These are phyloP conservation scores for Phytophthora pseudosyringae DNA, from an alignment of 352 stramenopile species.

Conservation along the genomic window DNA sequence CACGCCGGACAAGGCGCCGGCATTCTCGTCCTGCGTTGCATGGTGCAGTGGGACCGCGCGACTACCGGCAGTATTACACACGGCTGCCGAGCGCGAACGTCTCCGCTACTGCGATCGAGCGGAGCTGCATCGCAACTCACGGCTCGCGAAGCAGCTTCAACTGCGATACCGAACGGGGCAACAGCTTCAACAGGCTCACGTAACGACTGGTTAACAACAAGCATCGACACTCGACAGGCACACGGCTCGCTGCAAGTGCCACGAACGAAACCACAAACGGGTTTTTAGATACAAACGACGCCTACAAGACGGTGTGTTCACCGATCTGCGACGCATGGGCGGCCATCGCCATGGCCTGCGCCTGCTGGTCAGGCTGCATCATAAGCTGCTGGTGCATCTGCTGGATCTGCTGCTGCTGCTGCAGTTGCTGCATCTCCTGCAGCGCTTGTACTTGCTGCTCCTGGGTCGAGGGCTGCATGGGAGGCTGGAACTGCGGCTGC, in stretches of 20 bases:
- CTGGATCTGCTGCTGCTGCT: constrained; percentile 37
- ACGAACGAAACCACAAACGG: constrained; percentile 25
- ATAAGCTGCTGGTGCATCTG: constrained; percentile 42
- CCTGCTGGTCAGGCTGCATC: constrained; percentile 34
- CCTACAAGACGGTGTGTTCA: constrained; percentile 40
- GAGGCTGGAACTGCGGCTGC: constrained; percentile 18
- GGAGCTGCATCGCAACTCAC: constrained; percentile 14
- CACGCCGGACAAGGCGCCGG: neutral
- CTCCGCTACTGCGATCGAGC: constrained; percentile 29
- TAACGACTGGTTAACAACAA: constrained; percentile 18
- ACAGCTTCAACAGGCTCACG: neutral
- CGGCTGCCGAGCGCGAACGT: neutral
- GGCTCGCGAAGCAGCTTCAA: constrained; percentile 3
- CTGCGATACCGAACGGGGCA: constrained; percentile 3
- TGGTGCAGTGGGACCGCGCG: constrained; percentile 1
- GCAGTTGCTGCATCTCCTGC: constrained; percentile 37
- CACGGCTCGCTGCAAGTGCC: neutral
- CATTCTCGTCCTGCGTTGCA: neutral
- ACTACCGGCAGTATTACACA: neutral
- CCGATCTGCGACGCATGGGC: constrained; percentile 32
- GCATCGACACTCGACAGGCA: constrained; percentile 4
- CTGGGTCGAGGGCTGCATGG: constrained; percentile 20
- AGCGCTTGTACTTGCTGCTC: constrained; percentile 32
- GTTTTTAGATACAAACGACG: constrained; percentile 15
- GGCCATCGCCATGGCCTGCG: constrained; percentile 30